phyloP scores from a whole-genome alignment of 257 asterid genomes.

The Solanum tarapatanum region DNA sequence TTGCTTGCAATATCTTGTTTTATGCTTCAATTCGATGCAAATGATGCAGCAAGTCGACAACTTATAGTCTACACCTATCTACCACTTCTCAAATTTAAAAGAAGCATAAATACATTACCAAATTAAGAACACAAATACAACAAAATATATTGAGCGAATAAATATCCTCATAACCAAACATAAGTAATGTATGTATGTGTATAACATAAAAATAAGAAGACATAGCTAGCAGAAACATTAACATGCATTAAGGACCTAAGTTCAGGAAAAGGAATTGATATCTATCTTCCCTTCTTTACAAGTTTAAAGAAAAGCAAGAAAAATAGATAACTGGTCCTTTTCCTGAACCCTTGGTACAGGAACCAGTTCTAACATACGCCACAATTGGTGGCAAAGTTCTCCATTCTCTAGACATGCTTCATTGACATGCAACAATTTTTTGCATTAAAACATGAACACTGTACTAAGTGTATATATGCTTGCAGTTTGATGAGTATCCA shows the following conservation, averaged over 20 bases:
- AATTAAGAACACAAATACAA: neutral
- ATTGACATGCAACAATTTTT: neutral
- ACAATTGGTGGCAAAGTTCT: neutral
- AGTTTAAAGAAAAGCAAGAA: neutral
- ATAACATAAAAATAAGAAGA: neutral
- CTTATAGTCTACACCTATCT: neutral
- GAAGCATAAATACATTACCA: neutral
- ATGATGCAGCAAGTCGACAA: neutral
- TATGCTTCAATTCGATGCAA: neutral
- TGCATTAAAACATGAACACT: neutral
- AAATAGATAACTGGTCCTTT: neutral
- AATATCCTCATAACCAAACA: neutral
- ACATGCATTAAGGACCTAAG: neutral
- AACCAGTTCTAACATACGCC: neutral
- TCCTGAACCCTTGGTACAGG: neutral
- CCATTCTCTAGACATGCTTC: neutral
- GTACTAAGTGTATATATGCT: neutral
- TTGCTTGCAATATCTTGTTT: neutral
- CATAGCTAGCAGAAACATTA: neutral
- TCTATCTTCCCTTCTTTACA: neutral
- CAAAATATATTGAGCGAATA: neutral
- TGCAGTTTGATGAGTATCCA: neutral
- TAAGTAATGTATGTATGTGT: neutral
- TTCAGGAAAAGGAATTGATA: neutral
- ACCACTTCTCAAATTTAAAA: neutral